phyloP scores from a whole-genome alignment of 1,139 yeast species.

The Zygoascus sp. region DNA sequence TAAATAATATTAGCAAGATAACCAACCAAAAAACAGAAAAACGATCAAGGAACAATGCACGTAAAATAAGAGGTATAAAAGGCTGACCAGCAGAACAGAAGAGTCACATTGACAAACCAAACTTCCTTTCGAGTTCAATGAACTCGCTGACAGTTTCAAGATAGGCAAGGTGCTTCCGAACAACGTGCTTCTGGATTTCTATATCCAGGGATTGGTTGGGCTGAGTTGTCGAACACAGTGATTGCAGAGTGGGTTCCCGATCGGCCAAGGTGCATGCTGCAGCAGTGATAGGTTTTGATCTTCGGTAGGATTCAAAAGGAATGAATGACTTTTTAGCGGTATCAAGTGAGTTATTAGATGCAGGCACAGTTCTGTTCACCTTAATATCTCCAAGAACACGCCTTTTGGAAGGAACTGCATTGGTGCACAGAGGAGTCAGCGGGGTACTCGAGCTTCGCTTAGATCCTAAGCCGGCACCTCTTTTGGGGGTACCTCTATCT shows the following conservation, averaged over 20 bases:
- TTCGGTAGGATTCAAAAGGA: background rate
- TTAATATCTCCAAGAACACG: conserved; percentile 14
- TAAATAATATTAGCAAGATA: background rate
- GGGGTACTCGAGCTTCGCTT: conserved; percentile 22
- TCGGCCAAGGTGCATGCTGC: no score
- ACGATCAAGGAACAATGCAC: no score
- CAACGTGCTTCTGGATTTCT: conserved; percentile 19
- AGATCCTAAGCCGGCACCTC: background rate
- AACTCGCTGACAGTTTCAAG: conserved; percentile 15
- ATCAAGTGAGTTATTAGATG: background rate
- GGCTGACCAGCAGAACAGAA: background rate
- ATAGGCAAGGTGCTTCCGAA: conserved; percentile 18
- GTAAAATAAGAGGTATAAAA: background rate
- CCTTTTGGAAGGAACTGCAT: conserved; percentile 13
- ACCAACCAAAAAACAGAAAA: background rate
- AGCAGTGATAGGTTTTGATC: background rate
- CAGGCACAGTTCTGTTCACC: conserved; percentile 2
- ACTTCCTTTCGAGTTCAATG: conserved; percentile 24
- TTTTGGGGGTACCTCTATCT: background rate
- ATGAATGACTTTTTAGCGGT: background rate
- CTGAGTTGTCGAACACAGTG: background rate
- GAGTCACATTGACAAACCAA: conserved; percentile 12
- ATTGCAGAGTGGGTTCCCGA: background rate
- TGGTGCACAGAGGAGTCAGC: conserved; percentile 20
- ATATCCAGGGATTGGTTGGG: conserved; percentile 14